Evolutionary conservation across 2,329 filamentous ascomycete species (phyloP), one percentile per base, ranked within the genome.

Genomic region (Aspergillus calidoustus): DNA sequence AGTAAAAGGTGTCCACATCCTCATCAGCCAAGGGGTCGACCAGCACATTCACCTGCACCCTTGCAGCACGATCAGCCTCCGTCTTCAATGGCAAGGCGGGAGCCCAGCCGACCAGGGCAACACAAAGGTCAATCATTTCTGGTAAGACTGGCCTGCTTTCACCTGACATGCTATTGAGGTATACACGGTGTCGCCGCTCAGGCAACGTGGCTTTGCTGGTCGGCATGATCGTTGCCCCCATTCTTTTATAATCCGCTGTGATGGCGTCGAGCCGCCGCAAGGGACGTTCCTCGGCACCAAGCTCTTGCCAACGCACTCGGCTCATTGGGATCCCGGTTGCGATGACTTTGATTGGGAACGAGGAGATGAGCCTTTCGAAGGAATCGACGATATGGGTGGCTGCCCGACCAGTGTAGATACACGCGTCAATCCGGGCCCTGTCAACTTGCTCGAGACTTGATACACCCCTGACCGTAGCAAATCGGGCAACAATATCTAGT

Each of bases 321-420:
- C 82, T 80, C 22, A 81, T 70, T 5, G 77, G 79, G n/a, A 82
- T 77, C 1, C 80, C 74, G 54, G 82, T 82, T 34, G 66, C 0
- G 79, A 76, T 0, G 79, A 28, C 25, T 79, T 0, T 79, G 77
- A 1, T 81, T 71, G 2, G 62, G 62, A 7, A 81, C 71, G n/a
- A 69, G 74, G 0, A 7, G 25, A 28, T 28, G 72, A 79, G 2
- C 76, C 77, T 51, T 73, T 62, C 4, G 69, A 62, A 0, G 71
- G 69, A 1, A 82, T 68, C 5, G 58, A 79, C 76, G 34, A 82
- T 76, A 1, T 63, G 56, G 0, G 82, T 65, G 13, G 71, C 74
- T 3, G 70, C 78, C 0, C 76, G 75, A 0, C 81, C 80, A 0
- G 76, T 79, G 59, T 82, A 82, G 41, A 79, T 71, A 57, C 80